Percentiles rank a stretch among this genome's conserved stretches.
phyloP scores from a whole-genome alignment of 352 stramenopile genomes.

The Pythium rhizo-oryzae region DNA sequence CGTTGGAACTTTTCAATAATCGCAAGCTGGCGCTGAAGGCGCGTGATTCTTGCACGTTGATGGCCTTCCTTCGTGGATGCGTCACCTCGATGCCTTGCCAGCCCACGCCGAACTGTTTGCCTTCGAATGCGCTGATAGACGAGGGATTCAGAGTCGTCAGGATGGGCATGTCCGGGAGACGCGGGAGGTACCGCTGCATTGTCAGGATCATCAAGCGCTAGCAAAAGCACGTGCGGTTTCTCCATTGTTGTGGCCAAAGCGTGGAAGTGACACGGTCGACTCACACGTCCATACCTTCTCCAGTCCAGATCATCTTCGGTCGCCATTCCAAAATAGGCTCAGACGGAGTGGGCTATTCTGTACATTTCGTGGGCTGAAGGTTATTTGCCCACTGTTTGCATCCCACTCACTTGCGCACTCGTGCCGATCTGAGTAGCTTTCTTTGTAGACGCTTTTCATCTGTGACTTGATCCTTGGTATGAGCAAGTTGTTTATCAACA shows the following conservation, averaged over 20 bases:
- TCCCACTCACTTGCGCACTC: constrained; percentile 1
- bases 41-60: constrained; percentile 10
- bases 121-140: constrained; percentile 26
- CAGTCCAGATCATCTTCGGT: background rate
- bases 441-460: constrained; percentile 17
- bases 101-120: constrained; percentile 23
- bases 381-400: background rate
- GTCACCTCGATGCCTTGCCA: constrained; percentile 22
- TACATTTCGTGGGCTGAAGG: background rate
- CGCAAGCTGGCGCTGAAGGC: constrained; percentile 25
- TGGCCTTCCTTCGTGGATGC: constrained; percentile 11
- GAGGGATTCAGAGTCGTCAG: constrained; percentile 13
- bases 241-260: constrained; percentile 4
- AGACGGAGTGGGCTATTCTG: background rate
- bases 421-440: constrained; percentile 4
- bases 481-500: background rate
- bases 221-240: constrained; percentile 17
- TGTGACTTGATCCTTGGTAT: constrained; percentile 3
- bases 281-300: background rate
- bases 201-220: constrained; percentile 9
- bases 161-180: background rate
- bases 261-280: background rate
- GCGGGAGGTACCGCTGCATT: background rate
- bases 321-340: constrained; percentile 11
- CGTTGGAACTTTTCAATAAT: constrained; percentile 31